phyloP scores from a whole-genome alignment of 1,284 basidiomycete genomes.

The Vanrija sp. region DNA sequence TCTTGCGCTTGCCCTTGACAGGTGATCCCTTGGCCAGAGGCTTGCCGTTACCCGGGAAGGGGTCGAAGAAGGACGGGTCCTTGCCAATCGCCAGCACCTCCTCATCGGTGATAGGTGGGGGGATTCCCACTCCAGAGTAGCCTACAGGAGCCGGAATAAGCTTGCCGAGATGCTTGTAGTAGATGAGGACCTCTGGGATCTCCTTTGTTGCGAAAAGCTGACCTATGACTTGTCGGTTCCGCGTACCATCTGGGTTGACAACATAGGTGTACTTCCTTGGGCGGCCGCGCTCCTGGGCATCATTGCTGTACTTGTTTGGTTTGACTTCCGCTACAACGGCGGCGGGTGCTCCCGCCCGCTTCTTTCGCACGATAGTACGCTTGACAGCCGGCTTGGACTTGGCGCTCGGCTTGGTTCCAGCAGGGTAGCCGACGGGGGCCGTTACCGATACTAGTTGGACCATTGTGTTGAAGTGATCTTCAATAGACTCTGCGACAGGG shows the following conservation, averaged over 20 bases:
- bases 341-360: background rate
- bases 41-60: constrained; percentile 13
- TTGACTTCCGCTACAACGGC: background rate
- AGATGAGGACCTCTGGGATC: constrained; percentile 33
- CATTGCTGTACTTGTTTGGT: constrained; percentile 22
- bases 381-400: too few species aligned
- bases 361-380: too few species aligned
- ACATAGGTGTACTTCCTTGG: constrained; percentile 42
- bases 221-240: constrained; percentile 31
- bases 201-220: constrained; percentile 21
- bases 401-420: too few species aligned
- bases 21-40: background rate
- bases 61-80: constrained; percentile 22
- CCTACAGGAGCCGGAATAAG: constrained; percentile 27
- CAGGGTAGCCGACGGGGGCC: constrained; percentile 2
- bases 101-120: constrained; percentile 23
- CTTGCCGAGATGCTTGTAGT: constrained; percentile 17
- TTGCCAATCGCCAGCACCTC: constrained; percentile 20
- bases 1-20: constrained; percentile 5
- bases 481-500: constrained; percentile 1
- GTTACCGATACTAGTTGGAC: background rate
- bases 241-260: constrained; percentile 32
- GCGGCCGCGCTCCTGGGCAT: constrained; percentile 35
- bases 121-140: constrained; percentile 31
- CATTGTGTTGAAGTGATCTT: constrained; percentile 4